Evolutionary conservation across 768 basidiomycete species (phyloP), one percentile per base, ranked within the genome.

Genomic region (Suillus spraguei): DNA sequence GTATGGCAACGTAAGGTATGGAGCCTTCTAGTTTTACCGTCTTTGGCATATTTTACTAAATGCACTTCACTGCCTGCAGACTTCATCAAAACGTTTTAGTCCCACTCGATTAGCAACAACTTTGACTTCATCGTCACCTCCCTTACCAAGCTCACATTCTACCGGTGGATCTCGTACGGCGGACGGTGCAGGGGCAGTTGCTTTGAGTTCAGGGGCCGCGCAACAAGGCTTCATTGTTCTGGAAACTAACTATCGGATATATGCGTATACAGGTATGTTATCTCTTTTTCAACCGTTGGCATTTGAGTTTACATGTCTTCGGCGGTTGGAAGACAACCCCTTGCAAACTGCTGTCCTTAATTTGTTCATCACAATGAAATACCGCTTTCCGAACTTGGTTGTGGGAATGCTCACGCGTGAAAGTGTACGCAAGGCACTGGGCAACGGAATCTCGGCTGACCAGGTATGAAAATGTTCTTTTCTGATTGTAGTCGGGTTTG

Each of bases 191-290:
- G 38, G 38, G 24, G 66, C 69, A 7, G 66, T 75, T 14, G 66
- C 75, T 49, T 65, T 75, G 62, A 80, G 86, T 13, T 82, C 82
- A 36, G 81, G 82, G 55, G 85, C 84, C 52, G 83, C 84, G 38
- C 82, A 88, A 71, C 87, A 97, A 74, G 94, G 96, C 16, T 99
- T 97, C 80, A 90, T 99, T 68, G 88, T 99, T 68, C 83, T 99
- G 49, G 97, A 99, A 80, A 99, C 97, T 22, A 99, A 99, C 79
- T 99, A 98, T 80, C 91, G 95, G 68, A 79, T 99, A 66, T 99
- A 99, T 74, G 97, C 97, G 5, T 99, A 99, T 76, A 99, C 97
- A 41, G 91, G 95, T 95, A 75, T 24, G 36, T 53, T 67, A 63
- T 59, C 22, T 64, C 60, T 32, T 73, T 63, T 69, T 68, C 42